These are phyloP conservation scores for Xylaria arbuscula DNA, from an alignment of 2,329 filamentous ascomycete genomes.

Conservation along the genomic window DNA sequence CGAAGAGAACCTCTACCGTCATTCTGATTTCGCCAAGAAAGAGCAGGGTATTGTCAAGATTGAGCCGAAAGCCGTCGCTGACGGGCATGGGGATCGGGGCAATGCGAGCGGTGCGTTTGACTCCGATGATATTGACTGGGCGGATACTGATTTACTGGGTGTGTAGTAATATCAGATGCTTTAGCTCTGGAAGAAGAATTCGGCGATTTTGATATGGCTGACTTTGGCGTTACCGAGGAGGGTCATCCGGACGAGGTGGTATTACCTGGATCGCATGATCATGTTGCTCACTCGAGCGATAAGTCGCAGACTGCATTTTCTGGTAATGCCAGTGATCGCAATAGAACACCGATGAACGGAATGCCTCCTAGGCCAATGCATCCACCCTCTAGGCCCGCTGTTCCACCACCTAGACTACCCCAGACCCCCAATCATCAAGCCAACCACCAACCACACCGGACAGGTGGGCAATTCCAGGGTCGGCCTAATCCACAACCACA, in stretches of 20 bases:
- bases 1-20: slow-evolving; percentile 81
- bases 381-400: slow-evolving; percentile 52
- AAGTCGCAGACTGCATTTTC: slow-evolving; percentile 43
- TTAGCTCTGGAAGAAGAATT: slow-evolving; percentile 51
- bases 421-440: slow-evolving; percentile 53
- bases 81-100: slow-evolving; percentile 45
- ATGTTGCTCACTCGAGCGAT: slow-evolving; percentile 45
- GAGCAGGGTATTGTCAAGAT: slow-evolving; percentile 53
- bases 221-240: slow-evolving; percentile 76
- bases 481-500: slow-evolving; percentile 44
- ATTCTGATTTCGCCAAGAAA: slow-evolving; percentile 78
- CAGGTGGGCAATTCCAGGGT: slow-evolving; percentile 43
- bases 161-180: slow-evolving; percentile 49
- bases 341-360: slow-evolving; percentile 46
- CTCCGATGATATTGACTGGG: slow-evolving; percentile 51
- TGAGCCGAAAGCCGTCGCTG: slow-evolving; percentile 48
- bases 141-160: slow-evolving; percentile 50
- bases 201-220: slow-evolving; percentile 79
- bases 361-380: slow-evolving; percentile 50
- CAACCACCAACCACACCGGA: slow-evolving; percentile 48
- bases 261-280: slow-evolving; percentile 57
- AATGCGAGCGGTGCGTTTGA: slow-evolving; percentile 60
- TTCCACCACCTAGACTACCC: slow-evolving; percentile 50
- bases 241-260: slow-evolving; percentile 82
- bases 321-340: slow-evolving; percentile 43